Evolutionary conservation across 345 rosid genomes (phyloP), one percentile per base, ranked within the genome.

Genomic region (Rhodamnia argentea): DNA sequence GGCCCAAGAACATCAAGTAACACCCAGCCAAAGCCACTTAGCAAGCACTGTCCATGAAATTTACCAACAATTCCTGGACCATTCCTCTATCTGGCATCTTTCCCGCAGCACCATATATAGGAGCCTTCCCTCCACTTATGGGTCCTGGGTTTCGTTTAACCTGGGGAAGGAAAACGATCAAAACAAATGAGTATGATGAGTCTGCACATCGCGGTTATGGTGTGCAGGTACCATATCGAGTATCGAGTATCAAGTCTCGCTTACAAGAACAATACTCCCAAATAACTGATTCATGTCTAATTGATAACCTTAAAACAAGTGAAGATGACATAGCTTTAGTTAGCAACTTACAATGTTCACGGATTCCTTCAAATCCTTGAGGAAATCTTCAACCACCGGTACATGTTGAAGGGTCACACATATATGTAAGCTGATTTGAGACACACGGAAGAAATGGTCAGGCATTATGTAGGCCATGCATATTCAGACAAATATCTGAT

Each of bases 41-140:
- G 91, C 96, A 95, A 57, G 95, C 90, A 88, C 92, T 56, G 87
- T 97, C 99, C 99, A 97, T 96, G 92, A 91, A 95, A 86, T 91
- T 92, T 59, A 96, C 95, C 88, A 96, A 85, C 91, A 97, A 89
- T 84, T 96, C 99, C 84, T 88, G 85, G n/a, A 94, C 98, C 97
- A 92, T 95, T 47, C 94, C 94, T 89, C 98, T 89, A 84, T 96
- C 98, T 0, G 97, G 96, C 93, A 96, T 95, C 86, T 84, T 94
- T 89, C 97, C 98, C 3, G 97, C 98, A 24, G 99, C 99, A 84
- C 99, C 99, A 82, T 97, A 97, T 84, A 96, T 93, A 82, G 99
- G 96, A 59, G 99, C 99, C 32, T 94, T 85, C 62, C 99, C 98
- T 76, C 98, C 99, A 3, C 55, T 94, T 84, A 94, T 88, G 7